phyloP scores from a whole-genome alignment of 306 rosid genomes.

The Cucurbita ficifolia region DNA sequence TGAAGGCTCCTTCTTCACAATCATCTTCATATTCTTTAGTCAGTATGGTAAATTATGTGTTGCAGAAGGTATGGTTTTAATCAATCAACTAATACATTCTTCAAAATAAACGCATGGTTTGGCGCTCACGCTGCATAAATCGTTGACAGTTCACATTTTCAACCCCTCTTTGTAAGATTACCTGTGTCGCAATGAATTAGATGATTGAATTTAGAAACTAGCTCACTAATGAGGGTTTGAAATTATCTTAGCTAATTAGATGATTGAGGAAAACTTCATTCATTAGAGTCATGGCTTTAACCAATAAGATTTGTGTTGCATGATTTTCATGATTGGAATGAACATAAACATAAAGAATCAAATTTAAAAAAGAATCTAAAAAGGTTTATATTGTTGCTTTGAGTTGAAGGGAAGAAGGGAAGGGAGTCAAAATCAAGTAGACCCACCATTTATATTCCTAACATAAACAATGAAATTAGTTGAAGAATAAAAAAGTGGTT shows the following conservation, averaged over 20 bases:
- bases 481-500: not conserved
- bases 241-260: not conserved
- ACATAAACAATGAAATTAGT: not conserved
- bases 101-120: not conserved
- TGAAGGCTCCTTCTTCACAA: conserved; percentile 1
- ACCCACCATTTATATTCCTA: not conserved
- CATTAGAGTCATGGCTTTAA: not conserved
- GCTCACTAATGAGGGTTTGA: not conserved
- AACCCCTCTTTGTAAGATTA: not conserved
- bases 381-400: not conserved
- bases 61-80: not conserved
- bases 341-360: not conserved
- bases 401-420: conserved; percentile 11
- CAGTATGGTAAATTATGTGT: conserved; percentile 6
- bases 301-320: not conserved
- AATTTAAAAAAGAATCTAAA: not conserved
- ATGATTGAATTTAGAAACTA: not conserved
- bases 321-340: conserved; percentile 1
- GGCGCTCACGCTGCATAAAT: too few relatives aligned
- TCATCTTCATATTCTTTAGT: conserved; percentile 12
- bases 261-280: not conserved
- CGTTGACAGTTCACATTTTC: not conserved
- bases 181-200: not conserved
- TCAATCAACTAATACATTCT: not conserved
- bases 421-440: not conserved